phyloP scores from a whole-genome alignment of 2,329 filamentous ascomycete genomes.

The Diaporthe ampelina region DNA sequence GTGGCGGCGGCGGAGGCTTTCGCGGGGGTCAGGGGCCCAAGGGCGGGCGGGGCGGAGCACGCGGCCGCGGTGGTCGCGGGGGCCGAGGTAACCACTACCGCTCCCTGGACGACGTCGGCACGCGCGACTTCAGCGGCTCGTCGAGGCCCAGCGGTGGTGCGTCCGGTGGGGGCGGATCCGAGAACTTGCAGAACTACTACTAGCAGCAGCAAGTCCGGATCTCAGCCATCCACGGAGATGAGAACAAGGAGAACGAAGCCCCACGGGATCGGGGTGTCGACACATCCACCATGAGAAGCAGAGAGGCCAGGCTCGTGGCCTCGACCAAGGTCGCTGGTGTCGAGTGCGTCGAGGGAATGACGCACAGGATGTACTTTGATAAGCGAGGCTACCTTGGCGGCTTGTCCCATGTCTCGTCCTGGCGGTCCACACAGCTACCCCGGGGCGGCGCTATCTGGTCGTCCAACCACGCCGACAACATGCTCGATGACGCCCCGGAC shows the following conservation, averaged over 20 bases:
- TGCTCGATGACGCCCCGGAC: background rate
- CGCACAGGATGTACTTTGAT: background rate
- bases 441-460: background rate
- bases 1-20: conserved; percentile 59
- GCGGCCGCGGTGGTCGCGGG: conserved; percentile 55
- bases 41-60: conserved; percentile 42
- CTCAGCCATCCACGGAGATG: background rate
- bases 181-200: conserved; percentile 41
- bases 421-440: background rate
- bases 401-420: background rate
- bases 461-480: background rate
- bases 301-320: background rate
- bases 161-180: conserved; percentile 31
- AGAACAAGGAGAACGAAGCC: conserved; percentile 4
- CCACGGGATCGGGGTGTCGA: background rate
- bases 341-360: background rate
- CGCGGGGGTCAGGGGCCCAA: conserved; percentile 55
- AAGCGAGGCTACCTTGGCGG: no score
- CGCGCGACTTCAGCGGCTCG: conserved; percentile 56
- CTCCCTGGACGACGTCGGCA: conserved; percentile 76
- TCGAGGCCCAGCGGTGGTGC: conserved; percentile 34
- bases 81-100: conserved; percentile 69
- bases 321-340: background rate
- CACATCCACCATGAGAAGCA: no score
- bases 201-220: conserved; percentile 34